Base-by-base conservation (phyloP, 371 early-diverging fungal genomes). In the Apophysomyces sp. region DNA sequence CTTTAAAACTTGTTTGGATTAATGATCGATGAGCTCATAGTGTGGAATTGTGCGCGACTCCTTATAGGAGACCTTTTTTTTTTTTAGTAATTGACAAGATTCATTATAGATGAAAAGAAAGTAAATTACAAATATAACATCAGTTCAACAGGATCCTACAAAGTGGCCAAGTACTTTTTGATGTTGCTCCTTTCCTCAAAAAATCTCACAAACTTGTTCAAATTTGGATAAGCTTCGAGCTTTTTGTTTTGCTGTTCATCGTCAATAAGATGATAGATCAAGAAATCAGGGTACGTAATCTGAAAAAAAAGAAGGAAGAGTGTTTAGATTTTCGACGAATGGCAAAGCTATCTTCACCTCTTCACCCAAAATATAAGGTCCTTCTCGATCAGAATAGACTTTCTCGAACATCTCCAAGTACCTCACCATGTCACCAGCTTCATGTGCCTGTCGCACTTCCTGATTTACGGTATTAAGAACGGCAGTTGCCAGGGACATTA, bases 401-500 rank as follows among this genome's bases (percentile, higher is more conserved):
- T 24, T 34, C n/a, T 64, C 64, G 18, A 58, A 41, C 26, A 49
- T 31, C 13, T 24, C 31, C 37, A 58, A 41, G 27, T 54, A 54
- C 32, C 53, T 58, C 2, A 16, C 11, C 24, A 28, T 37, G 0
- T 55, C 55, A 1, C 29, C 54, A 29, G 52, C 44, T 24, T 49
- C 31, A 27, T 58, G 52, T 13, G 52, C 54, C 12, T 64, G 44
- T 2, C 28, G 51, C 16, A 49, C 21, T 11, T 11, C 16, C 52
- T 51, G 24, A 6, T 32, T 12, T 5, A 28, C 13, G 2, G 28
- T 16, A 57, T 26, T 15, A 26, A 34, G 5, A 34, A 7, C 5
- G 5, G 7, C 34, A 89, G 62, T 88, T 87, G 24, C 89, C 89
- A 64, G 88, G 88, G 55, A 88, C 71, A 37, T 78, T 70, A 60